Conservation (phyloP, 345 rosid genomes). For the Eutrema heterophyllum region DNA sequence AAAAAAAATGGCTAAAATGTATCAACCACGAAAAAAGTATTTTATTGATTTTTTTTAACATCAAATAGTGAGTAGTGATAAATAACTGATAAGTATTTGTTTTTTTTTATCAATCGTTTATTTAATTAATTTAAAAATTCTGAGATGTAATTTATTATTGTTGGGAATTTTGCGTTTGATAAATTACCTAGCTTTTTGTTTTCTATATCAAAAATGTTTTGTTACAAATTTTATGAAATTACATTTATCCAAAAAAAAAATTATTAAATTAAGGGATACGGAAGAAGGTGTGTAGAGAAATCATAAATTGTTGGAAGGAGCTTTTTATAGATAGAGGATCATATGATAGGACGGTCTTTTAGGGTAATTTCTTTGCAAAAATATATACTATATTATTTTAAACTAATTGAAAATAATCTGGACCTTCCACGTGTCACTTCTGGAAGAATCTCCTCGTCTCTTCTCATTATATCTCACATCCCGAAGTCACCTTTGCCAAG, state of each 20-base stretch:
- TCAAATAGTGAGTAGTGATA: too few species aligned
- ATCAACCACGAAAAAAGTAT: not conserved
- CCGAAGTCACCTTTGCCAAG: constrained; percentile 3
- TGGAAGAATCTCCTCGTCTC: constrained; percentile 10
- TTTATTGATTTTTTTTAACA: too few species aligned
- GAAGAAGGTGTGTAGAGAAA: not conserved
- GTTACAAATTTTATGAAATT: too few species aligned
- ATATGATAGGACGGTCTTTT: constrained; percentile 5
- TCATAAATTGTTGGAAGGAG: not conserved
- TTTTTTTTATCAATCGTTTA: too few species aligned
- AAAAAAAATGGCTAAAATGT: not conserved
- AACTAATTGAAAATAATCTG: not conserved
- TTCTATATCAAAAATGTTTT: too few species aligned
- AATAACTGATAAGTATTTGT: too few species aligned
- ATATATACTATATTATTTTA: not conserved
- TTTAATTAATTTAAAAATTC: not conserved
- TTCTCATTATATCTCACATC: not conserved
- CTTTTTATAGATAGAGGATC: constrained; percentile 7
- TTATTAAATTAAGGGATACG: not conserved
- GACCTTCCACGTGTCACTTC: constrained; percentile 15
- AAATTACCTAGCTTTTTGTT: not conserved
- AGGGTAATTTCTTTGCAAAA: not conserved
- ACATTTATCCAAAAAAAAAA: too few species aligned
- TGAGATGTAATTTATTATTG: not conserved
- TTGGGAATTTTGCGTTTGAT: not conserved